Conservation (phyloP, 768 basidiomycete species). For the Myochromella boudieri region DNA sequence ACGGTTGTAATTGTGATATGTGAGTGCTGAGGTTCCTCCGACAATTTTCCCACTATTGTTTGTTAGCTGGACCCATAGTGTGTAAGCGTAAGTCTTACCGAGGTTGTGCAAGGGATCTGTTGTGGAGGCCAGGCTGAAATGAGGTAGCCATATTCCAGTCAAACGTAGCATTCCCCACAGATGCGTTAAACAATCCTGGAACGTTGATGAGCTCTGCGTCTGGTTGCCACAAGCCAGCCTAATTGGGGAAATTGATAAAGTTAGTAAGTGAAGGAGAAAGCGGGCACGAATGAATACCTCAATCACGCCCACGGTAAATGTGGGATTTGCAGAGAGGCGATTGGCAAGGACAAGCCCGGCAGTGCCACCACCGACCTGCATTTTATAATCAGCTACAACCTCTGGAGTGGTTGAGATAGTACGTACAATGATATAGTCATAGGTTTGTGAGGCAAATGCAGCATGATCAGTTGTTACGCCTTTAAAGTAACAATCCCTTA, state of each 20-base stretch:
- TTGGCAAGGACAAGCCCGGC: conserved; percentile 21
- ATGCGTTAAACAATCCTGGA: conserved; percentile 14
- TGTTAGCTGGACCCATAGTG: neutral
- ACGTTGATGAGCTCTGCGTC: conserved; percentile 17
- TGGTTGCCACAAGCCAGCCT: conserved; percentile 24
- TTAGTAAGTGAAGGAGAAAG: neutral
- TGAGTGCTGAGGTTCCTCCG: conserved; percentile 17
- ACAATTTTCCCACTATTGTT: conserved; percentile 16
- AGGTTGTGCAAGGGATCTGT: conserved; percentile 12
- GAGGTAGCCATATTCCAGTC: conserved; percentile 13
- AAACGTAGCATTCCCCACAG: conserved; percentile 7
- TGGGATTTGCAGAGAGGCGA: conserved; percentile 25
- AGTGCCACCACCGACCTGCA: conserved; percentile 22
- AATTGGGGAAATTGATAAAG: neutral
- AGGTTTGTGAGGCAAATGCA: conserved; percentile 11
- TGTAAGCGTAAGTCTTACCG: conserved; percentile 10
- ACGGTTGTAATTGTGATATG: conserved; percentile 10
- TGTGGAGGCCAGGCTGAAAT: conserved; percentile 11
- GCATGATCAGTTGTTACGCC: conserved; percentile 12
- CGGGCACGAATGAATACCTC: conserved; percentile 11
- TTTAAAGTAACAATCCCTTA: neutral
- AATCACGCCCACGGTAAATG: conserved; percentile 25
- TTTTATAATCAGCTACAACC: neutral
- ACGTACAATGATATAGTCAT: conserved; percentile 15
- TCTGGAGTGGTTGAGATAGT: neutral